These are phyloP conservation scores for Trichoderma parareesei DNA, from an alignment of 495 filamentous ascomycete species.

Conservation along the genomic window DNA sequence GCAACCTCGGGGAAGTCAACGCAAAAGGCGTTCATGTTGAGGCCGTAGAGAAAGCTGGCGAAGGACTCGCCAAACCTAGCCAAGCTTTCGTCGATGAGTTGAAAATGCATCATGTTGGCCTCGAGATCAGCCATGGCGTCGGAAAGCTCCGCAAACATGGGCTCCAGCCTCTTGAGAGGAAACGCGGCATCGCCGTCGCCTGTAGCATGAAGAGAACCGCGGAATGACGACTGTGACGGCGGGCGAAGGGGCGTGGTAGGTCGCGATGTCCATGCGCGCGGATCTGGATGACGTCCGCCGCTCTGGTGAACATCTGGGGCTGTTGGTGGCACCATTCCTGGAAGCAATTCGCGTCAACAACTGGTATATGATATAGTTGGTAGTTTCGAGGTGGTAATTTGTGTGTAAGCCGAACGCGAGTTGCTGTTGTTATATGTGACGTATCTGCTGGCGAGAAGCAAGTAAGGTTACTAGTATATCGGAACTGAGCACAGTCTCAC, in stretches of 20 bases:
- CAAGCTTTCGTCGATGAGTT: constrained; percentile 93
- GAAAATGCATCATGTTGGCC: constrained; percentile 94
- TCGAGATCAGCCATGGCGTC: constrained; percentile 94
- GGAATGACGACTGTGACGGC: constrained; percentile 79
- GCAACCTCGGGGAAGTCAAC: constrained; percentile 94
- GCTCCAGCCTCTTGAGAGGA: constrained; percentile 76
- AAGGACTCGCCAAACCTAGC: constrained; percentile 94
- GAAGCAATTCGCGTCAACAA: not conserved
- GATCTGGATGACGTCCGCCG: constrained; percentile 35
- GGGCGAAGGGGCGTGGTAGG: constrained; percentile 91
- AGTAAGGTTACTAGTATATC: no score
- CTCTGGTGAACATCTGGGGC: not conserved
- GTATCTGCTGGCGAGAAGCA: no score
- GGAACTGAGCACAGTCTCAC: no score
- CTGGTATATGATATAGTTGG: not conserved
- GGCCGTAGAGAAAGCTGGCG: constrained; percentile 84
- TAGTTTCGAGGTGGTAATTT: no score
- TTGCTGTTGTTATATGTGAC: no score
- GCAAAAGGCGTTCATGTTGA: constrained; percentile 99
- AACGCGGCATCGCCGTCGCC: constrained; percentile 54
- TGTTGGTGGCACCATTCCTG: not conserved
- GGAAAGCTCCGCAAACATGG: constrained; percentile 84
- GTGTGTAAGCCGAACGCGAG: no score
- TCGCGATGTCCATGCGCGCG: constrained; percentile 52
- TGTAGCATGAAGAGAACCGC: constrained; percentile 48